Evolutionary conservation across 345 rosid genomes (phyloP).

Genomic region (Salix viminalis): DNA sequence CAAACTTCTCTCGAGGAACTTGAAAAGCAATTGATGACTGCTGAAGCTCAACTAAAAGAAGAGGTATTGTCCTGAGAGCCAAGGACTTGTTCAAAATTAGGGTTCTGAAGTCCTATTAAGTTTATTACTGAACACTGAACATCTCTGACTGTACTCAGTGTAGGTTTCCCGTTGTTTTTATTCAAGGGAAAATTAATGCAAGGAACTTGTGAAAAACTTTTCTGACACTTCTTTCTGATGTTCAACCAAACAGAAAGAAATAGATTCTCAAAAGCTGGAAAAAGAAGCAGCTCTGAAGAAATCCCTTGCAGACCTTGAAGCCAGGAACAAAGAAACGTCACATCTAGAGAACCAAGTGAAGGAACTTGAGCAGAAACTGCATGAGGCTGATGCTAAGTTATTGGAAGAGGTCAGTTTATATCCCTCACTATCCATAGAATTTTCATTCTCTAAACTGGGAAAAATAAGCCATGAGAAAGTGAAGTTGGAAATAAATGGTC

Average conservation of each 20-base stretch:
- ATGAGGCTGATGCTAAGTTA: constrained; percentile 47
- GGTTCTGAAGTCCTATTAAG: background rate
- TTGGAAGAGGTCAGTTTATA: constrained; percentile 50
- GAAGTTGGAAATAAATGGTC: background rate
- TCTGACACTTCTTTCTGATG: background rate
- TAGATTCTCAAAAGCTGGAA: constrained; percentile 43
- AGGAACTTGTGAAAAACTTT: background rate
- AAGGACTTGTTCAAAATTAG: background rate
- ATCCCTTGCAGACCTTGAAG: constrained; percentile 62
- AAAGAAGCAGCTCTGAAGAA: constrained; percentile 51
- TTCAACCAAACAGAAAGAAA: constrained; percentile 45
- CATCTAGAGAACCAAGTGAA: constrained; percentile 50
- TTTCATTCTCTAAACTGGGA: background rate
- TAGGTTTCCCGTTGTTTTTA: background rate
- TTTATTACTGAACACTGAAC: background rate
- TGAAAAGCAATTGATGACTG: constrained; percentile 41
- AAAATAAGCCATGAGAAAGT: background rate
- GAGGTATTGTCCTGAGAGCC: constrained; percentile 33
- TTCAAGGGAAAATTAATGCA: background rate
- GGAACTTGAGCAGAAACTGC: constrained; percentile 71
- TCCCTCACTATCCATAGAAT: background rate
- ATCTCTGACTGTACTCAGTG: constrained; percentile 31
- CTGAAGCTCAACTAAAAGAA: constrained; percentile 44
- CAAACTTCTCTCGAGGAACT: constrained; percentile 58
- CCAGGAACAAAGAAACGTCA: constrained; percentile 48